Evolutionary conservation across 2,329 filamentous ascomycete species (phyloP), one percentile per base, ranked within the genome.

Genomic region (Epichloe glyceriae): DNA sequence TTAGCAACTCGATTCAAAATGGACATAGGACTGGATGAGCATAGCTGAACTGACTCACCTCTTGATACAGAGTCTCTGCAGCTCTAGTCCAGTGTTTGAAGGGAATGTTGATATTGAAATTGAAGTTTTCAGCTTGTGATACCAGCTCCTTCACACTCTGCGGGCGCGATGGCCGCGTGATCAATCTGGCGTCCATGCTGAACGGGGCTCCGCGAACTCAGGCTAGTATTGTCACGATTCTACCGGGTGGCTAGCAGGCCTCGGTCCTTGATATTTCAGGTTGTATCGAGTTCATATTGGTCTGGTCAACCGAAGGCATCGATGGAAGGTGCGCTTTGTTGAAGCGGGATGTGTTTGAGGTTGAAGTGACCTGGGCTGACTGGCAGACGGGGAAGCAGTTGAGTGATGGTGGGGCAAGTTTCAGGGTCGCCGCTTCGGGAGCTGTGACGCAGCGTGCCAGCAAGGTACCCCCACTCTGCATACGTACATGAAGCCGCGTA

Each of bases 81-180:
- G 89, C 86, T 37, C 88, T 79, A 30, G 89, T 71, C 86, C 89
- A 95, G 64, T 85, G 82, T 57, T 83, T 85, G 51, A 97, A 74
- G 3, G 85, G 79, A 49, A 95, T 85, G 34, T 78, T 75, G 2
- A 77, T 75, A 64, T 89, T 87, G 70, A 90, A 97, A 52, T 85
- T 80, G 64, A 93, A 96, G 56, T 85, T 80, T 55, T 83, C 75
- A 3, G 91, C 93, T 58, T 83, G 81, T 33, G 78, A 73, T 11
- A 83, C 79, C 53, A 97, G 85, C 62, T 94, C 85, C 60, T 84
- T 83, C 52, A 93, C 77, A 57, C 75, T 89, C 67, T 64, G 68
- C 40, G 89, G 89, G 61, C 71, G 70, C 47, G 65, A 66, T 6
- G 65, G 67, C 58, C 67, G 62, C 61, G 64, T 61, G 41, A 54